Base-by-base conservation (phyloP, 2,329 filamentous ascomycete genomes). In the Chaetomium olivaceum region DNA sequence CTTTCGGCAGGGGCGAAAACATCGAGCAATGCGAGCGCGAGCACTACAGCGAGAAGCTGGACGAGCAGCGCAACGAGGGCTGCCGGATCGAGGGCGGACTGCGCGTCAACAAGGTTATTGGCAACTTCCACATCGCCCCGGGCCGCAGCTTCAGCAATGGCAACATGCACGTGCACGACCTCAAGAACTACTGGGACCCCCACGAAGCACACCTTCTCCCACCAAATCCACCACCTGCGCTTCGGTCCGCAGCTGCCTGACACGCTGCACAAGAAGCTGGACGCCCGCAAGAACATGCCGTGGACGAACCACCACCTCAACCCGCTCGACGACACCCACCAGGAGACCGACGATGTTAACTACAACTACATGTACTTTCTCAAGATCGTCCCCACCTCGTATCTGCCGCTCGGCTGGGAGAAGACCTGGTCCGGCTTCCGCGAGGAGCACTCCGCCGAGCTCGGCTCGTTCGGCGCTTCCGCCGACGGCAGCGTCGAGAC, bases 321-420 rank as follows among this genome's bases (percentile, higher is more conserved):
- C 78, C 95, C 95, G 4, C 87, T 99, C 4, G 96, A 99, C 74
- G 84, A 85, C 61, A 91, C 90, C 3, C 81, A 85, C 69, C 93
- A 98, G 81, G 80, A 83, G 61, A 96, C 92, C 2, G 81, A 85
- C 43, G 93, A 97, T 74, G 87, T 92, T 71, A 91, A 91, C 70
- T 97, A 85, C 83, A 99, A 97, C 82, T 99, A 89, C 79, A 97
- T 98, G 92, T 99, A 99, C 83, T 99, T 99, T 79, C 85, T 99
- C 79, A 99, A 99, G 83, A 95, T 99, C 64, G 95, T 99, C 36
- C 92, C 91, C 3, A 99, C 95, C 1, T 94, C 93, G 0, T 99
- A 98, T 77, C 85, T 98, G 29, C 93, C 95, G 2, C 85, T 99
- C 1, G 93, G 93, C 69, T 96, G 92, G 92, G 89, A 93, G 75